Evolutionary conservation across 1,284 basidiomycete genomes (phyloP).

Genomic region (Psilocybe mexicana): DNA sequence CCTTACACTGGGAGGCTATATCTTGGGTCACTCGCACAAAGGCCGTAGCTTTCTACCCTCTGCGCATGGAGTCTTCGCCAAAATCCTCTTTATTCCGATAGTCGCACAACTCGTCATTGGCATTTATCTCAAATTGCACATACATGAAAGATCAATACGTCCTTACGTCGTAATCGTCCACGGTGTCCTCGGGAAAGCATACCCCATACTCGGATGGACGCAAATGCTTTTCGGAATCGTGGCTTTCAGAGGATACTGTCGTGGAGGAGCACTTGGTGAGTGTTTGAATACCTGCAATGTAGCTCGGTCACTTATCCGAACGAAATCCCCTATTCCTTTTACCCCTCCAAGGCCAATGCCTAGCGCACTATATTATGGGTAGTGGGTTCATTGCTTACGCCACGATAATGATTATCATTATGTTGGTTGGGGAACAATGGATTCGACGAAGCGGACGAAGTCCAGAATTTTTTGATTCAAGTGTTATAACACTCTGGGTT

Average conservation of each 20-base stretch:
- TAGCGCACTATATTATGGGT: constrained; percentile 92
- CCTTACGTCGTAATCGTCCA: constrained; percentile 77
- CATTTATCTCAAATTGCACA: constrained; percentile 91
- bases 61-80: constrained; percentile 72
- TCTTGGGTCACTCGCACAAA: constrained; percentile 81
- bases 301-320: background rate
- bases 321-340: background rate
- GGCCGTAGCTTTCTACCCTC: constrained; percentile 74
- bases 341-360: constrained; percentile 61
- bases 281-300: constrained; percentile 1
- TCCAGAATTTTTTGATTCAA: constrained; percentile 63
- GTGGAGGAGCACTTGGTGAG: constrained; percentile 60
- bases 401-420: constrained; percentile 79
- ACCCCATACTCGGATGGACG: constrained; percentile 87
- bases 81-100: constrained; percentile 69
- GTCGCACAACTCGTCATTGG: constrained; percentile 72
- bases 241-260: constrained; percentile 69
- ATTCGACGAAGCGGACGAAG: constrained; percentile 67
- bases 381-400: constrained; percentile 90
- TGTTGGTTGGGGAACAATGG: constrained; percentile 85
- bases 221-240: constrained; percentile 81
- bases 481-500: constrained; percentile 87
- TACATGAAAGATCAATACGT: constrained; percentile 78
- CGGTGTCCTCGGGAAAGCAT: constrained; percentile 81
- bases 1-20: constrained; percentile 69